Percentiles rank a stretch among this genome's conserved stretches.
These are phyloP conservation scores for Adiantum capillusveneris DNA, from an alignment of 75 land plant species.

Conservation along the genomic window DNA sequence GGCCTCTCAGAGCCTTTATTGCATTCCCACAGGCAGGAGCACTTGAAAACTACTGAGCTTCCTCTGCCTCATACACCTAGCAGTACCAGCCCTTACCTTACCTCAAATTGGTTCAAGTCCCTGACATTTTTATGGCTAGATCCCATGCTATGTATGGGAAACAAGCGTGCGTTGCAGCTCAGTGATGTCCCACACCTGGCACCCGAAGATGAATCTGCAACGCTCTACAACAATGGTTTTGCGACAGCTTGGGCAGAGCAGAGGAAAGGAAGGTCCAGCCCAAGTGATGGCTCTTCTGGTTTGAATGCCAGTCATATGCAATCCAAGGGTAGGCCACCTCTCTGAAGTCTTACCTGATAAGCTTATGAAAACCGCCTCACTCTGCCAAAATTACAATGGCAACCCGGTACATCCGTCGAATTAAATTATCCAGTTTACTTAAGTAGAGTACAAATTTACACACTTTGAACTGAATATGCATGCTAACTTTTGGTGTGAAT, in stretches of 20 bases:
- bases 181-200: constrained; percentile 49
- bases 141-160: constrained; percentile 43
- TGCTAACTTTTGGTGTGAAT: no score
- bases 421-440: no score
- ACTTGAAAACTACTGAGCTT: neutral
- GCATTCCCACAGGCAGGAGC: no score
- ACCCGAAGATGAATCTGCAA: constrained; percentile 37
- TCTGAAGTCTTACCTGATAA: no score
- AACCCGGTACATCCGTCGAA: no score
- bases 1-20: no score
- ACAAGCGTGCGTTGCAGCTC: constrained; percentile 34
- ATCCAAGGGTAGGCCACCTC: no score
- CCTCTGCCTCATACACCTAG: constrained; percentile 5
- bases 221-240: constrained; percentile 29
- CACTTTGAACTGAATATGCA: no score
- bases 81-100: constrained; percentile 13
- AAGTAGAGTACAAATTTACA: no score
- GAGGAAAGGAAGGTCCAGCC: neutral
- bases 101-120: constrained; percentile 25
- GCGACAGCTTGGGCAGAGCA: constrained; percentile 24
- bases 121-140: constrained; percentile 62
- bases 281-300: neutral
- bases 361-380: no score
- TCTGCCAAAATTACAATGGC: no score
- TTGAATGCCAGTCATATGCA: no score